Conservation (phyloP, 768 basidiomycete species). For the Lactifluus piperatus region DNA sequence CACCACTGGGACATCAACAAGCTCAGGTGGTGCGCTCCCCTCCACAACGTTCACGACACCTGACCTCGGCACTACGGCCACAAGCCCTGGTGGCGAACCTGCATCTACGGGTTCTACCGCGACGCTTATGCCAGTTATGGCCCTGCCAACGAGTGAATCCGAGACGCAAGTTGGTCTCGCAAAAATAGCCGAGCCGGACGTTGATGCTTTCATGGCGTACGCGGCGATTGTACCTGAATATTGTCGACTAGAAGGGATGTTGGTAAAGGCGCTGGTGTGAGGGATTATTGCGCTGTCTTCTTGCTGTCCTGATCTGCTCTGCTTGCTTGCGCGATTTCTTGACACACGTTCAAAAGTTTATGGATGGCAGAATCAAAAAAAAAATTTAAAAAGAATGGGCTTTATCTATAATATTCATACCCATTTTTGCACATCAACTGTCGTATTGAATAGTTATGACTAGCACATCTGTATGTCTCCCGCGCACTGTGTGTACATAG, state of each 20-base stretch:
- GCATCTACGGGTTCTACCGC: slow-evolving; percentile 30
- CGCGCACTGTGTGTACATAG: not conserved
- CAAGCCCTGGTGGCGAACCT: slow-evolving; percentile 23
- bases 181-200: slow-evolving; percentile 77
- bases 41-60: slow-evolving; percentile 55
- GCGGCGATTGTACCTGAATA: slow-evolving; percentile 82
- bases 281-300: not conserved
- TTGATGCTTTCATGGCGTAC: slow-evolving; percentile 80
- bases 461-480: not conserved
- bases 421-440: slow-evolving; percentile 1
- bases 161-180: slow-evolving; percentile 71
- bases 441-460: not conserved
- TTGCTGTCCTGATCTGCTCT: slow-evolving; percentile 17
- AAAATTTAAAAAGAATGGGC: slow-evolving; percentile 7
- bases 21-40: slow-evolving; percentile 24
- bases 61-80: slow-evolving; percentile 36
- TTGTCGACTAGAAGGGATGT: slow-evolving; percentile 68
- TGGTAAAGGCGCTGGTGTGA: slow-evolving; percentile 53
- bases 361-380: not conserved
- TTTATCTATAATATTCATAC: slow-evolving; percentile 8
- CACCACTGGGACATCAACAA: slow-evolving; percentile 32
- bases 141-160: slow-evolving; percentile 60
- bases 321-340: slow-evolving; percentile 5
- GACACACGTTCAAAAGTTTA: slow-evolving; percentile 4
- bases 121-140: slow-evolving; percentile 59